Base-by-base conservation (phyloP, 2,329 filamentous ascomycete genomes). In the Madurella fahalii region DNA sequence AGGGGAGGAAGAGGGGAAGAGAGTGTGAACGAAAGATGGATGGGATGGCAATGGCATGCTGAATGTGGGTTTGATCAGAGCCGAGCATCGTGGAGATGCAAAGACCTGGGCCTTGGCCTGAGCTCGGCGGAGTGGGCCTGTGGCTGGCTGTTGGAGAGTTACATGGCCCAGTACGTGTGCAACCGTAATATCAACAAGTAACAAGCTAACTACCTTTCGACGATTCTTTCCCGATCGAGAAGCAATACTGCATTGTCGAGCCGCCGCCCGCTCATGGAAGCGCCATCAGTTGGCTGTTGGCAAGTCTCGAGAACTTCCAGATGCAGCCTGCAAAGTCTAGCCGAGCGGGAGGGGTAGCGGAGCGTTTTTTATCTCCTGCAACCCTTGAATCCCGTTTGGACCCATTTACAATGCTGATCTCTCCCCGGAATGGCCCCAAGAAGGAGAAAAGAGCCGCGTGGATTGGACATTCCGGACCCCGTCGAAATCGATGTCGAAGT, bases 101-200 rank as follows among this genome's bases (percentile, higher is more conserved):
- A 43, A 52, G 32, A 13, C 13, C 16, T 20, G 40, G 39, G 5
- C 43, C 30, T 39, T 13, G 53, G 46, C 53, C 48, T 40, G 43
- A 41, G 30, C 40, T 44, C 32, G 9, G 9, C 11, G 30, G 46
- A 40, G 47, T 44, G 37, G 39, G 43, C 48, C 32, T 7, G 46
- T 50, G 54, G 54, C 54, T 43, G 54, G 46, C 47, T 44, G 54
- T 51, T 56, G 50, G 47, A 42, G 39, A 34, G 45, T 32, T 42
- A 55, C 56, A 42, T 47, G 40, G 32, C 34, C 34, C 16, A 9
- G 9, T 18, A 8, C 12, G 17, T 30, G 45, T 50, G 45, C 15
- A 5, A 52, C 41, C 9, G 46, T 31, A 48, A 50, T 50, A 40
- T 53, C 40, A 41, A 18, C 18, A 50, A 42, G 54, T 50, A 55